Percentiles rank a stretch among this genome's conserved stretches.
Conservation (phyloP, 2,329 filamentous ascomycete species). For the Aulographum hederae region DNA sequence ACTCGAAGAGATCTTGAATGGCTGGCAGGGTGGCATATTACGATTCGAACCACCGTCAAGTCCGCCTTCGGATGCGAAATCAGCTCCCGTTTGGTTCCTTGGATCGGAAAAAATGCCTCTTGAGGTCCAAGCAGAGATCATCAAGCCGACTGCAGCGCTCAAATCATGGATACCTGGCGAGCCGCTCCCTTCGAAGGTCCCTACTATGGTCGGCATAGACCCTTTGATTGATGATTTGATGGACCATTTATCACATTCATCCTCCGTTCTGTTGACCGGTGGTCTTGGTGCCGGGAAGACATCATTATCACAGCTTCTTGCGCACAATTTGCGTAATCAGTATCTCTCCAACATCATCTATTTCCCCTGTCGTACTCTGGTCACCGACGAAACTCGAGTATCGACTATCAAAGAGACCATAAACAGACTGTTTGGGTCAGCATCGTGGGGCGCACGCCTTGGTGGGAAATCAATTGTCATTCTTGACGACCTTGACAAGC, state of each 20-base stretch:
- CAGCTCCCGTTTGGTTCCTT: constrained; percentile 48
- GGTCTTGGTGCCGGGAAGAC: constrained; percentile 85
- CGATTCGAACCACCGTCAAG: constrained; percentile 48
- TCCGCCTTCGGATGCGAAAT: constrained; percentile 25
- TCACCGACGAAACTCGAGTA: constrained; percentile 80
- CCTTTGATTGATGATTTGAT: constrained; percentile 52
- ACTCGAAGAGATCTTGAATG: constrained; percentile 35
- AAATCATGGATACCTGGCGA: constrained; percentile 34
- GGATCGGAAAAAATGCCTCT: constrained; percentile 61
- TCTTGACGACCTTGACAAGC: constrained; percentile 79
- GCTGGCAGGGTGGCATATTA: constrained; percentile 71
- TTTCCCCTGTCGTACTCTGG: constrained; percentile 69
- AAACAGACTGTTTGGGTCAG: constrained; percentile 66
- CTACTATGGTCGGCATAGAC: constrained; percentile 70
- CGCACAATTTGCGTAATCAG: constrained; percentile 51
- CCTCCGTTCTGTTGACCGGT: constrained; percentile 77
- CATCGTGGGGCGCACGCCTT: constrained; percentile 76
- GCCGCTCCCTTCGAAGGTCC: constrained; percentile 32
- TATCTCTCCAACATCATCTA: constrained; percentile 69
- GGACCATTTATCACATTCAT: constrained; percentile 63
- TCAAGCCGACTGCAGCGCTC: constrained; percentile 37
- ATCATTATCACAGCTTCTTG: constrained; percentile 57
- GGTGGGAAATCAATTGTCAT: constrained; percentile 74
- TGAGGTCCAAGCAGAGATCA: constrained; percentile 58
- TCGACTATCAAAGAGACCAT: constrained; percentile 83